Evolutionary conservation across 179 eudicot genomes (phyloP).

Genomic region (Silene noctiflora): DNA sequence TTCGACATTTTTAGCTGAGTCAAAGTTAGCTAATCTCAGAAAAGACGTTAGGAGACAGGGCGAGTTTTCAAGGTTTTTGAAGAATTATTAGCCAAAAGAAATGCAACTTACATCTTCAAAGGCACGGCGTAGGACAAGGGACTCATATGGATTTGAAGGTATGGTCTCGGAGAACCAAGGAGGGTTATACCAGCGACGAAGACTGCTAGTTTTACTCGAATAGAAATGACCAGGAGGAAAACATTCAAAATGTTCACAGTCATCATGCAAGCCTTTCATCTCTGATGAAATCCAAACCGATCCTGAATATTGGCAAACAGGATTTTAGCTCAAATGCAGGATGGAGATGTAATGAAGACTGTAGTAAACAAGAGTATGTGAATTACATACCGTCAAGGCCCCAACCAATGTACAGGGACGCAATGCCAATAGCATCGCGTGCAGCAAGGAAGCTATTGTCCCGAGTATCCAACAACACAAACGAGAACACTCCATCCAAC

Average conservation of each 20-base stretch:
- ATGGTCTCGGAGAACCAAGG: constrained; percentile 64
- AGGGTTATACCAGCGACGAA: constrained; percentile 83
- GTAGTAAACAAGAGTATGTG: not conserved
- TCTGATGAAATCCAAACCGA: constrained; percentile 90
- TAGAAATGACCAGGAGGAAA: constrained; percentile 85
- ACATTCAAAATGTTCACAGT: constrained; percentile 73
- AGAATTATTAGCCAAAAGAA: not conserved
- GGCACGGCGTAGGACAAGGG: constrained; percentile 59
- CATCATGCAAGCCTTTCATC: constrained; percentile 73
- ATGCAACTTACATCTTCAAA: constrained; percentile 56
- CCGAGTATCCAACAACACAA: constrained; percentile 70
- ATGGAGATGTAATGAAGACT: not conserved
- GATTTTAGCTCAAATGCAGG: not conserved
- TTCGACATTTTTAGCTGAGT: not conserved
- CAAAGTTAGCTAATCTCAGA: not conserved
- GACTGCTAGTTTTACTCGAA: constrained; percentile 64
- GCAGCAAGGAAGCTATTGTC: constrained; percentile 76
- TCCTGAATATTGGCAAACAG: constrained; percentile 34
- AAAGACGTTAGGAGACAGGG: not conserved
- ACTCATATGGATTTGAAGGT: constrained; percentile 75
- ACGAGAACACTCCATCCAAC: constrained; percentile 91
- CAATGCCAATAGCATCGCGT: constrained; percentile 87
- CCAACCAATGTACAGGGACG: constrained; percentile 85
- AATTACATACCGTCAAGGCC: constrained; percentile 65
- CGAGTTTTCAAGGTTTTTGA: not conserved